Percentiles rank a stretch among this genome's conserved stretches.
Conservation (phyloP, 345 rosid genomes). For the Eucalyptus pumila region DNA sequence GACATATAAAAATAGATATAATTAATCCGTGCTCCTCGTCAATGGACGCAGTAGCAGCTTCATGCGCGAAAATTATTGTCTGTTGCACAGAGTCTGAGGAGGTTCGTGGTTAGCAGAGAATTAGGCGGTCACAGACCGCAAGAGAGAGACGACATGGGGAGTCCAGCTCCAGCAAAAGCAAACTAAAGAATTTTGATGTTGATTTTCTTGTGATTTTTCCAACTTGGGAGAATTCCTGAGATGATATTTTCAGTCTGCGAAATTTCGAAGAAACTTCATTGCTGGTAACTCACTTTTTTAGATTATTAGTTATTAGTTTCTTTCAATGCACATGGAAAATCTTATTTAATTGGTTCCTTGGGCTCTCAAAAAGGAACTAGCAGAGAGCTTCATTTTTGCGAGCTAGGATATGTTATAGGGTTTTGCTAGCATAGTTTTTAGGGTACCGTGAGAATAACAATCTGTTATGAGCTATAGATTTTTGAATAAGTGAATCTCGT, state of each 20-base stretch:
- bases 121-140: not conserved
- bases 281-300: not conserved
- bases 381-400: not conserved
- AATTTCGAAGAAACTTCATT: not conserved
- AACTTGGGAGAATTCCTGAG: not conserved
- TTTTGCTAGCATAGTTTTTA: too few relatives aligned
- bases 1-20: not conserved
- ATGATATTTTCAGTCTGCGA: not conserved
- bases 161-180: not conserved
- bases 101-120: not conserved
- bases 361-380: not conserved
- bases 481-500: too few relatives aligned
- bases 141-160: not conserved
- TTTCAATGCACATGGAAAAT: not conserved
- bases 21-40: not conserved
- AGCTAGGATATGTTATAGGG: not conserved
- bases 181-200: not conserved
- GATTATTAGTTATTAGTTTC: not conserved
- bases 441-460: accelerated
- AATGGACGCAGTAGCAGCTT: not conserved
- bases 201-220: not conserved
- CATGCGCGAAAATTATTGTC: not conserved
- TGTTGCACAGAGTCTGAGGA: not conserved
- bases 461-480: accelerated
- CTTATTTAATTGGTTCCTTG: not conserved